phyloP scores from a whole-genome alignment of 805 yeast genomes.

The Candida ipomoeae region DNA sequence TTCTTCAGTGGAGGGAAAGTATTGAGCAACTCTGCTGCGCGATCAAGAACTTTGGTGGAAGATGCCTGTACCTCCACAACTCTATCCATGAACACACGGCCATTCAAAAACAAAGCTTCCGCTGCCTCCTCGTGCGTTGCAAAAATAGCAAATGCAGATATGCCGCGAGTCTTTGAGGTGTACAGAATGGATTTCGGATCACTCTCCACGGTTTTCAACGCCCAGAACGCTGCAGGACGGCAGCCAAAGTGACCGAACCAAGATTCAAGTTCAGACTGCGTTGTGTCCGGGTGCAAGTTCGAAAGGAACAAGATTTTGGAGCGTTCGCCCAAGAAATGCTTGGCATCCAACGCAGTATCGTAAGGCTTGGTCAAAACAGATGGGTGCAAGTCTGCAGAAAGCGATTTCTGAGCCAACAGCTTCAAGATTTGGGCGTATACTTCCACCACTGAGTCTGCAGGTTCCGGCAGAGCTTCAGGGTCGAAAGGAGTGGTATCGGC shows the following conservation, averaged over 20 bases:
- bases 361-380: slow-evolving; percentile 66
- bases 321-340: slow-evolving; percentile 62
- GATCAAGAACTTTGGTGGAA: slow-evolving; percentile 68
- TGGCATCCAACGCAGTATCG: slow-evolving; percentile 70
- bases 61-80: slow-evolving; percentile 86
- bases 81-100: slow-evolving; percentile 67
- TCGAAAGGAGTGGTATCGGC: slow-evolving; percentile 34
- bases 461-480: slow-evolving; percentile 36
- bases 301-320: slow-evolving; percentile 75
- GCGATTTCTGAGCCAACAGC: slow-evolving; percentile 44
- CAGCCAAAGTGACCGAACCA: slow-evolving; percentile 90
- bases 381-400: slow-evolving; percentile 48
- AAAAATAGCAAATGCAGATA: slow-evolving; percentile 82
- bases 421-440: slow-evolving; percentile 43
- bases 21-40: slow-evolving; percentile 74
- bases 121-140: slow-evolving; percentile 81
- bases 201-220: slow-evolving; percentile 55
- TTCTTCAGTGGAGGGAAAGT: slow-evolving; percentile 84
- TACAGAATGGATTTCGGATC: slow-evolving; percentile 11
- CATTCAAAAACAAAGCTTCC: slow-evolving; percentile 74
- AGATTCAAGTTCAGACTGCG: slow-evolving; percentile 83
- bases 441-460: slow-evolving; percentile 31
- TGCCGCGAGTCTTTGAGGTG: slow-evolving; percentile 31
- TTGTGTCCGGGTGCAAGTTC: slow-evolving; percentile 81
- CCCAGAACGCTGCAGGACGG: slow-evolving; percentile 86